Conservation (phyloP, 164 flowering plant genomes). For the Vitis vinifera region ASM3070453v1 NC_081810.1:8513501-8514000, state of each 20-base stretch:
- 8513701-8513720: too few species aligned
- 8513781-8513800: too few species aligned
- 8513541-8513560: neutral
- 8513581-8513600: neutral
- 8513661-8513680: neutral
- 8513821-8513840: constrained; percentile 1
- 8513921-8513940: constrained; percentile 88
- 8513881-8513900: constrained; percentile 59
- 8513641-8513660: neutral
- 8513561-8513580: neutral
- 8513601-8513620: neutral
- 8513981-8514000: constrained; percentile 80
- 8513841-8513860: constrained; percentile 72
- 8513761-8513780: neutral
- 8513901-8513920: constrained; percentile 28
- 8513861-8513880: constrained; percentile 66
- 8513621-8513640: neutral
- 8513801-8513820: neutral
- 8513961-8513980: constrained; percentile 74
- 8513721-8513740: neutral
- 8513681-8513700: too few species aligned
- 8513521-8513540: neutral
- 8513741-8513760: neutral
- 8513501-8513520: neutral
- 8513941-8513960: constrained; percentile 82